Percentiles rank a stretch among this genome's conserved stretches.
Evolutionary conservation across 148 eudicot genomes (phyloP).

Genomic region (Heliosperma pusillum): DNA sequence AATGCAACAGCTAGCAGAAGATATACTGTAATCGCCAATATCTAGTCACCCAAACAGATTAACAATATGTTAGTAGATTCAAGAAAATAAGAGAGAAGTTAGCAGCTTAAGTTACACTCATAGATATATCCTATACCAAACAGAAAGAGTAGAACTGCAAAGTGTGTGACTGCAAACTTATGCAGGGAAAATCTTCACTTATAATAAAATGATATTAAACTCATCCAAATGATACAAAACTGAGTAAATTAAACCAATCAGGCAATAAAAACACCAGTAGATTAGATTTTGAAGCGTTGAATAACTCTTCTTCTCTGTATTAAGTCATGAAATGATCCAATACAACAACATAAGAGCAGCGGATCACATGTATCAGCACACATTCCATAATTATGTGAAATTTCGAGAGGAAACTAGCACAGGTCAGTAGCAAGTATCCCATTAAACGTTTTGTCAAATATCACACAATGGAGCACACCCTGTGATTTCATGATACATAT

Average conservation of each 20-base stretch:
- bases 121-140: neutral
- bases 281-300: neutral
- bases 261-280: neutral
- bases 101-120: neutral
- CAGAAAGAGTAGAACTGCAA: neutral
- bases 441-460: too few relatives aligned
- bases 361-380: too few relatives aligned
- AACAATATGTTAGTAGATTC: neutral
- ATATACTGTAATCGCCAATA: constrained; percentile 83
- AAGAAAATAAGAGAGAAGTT: neutral
- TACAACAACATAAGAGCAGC: too few relatives aligned
- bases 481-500: neutral
- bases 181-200: neutral
- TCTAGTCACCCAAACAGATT: constrained; percentile 42
- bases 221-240: too few relatives aligned
- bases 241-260: neutral
- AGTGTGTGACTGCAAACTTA: neutral
- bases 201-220: neutral
- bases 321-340: too few relatives aligned
- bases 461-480: neutral
- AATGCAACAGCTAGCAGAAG: constrained; percentile 77
- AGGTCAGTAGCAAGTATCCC: too few relatives aligned
- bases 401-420: too few relatives aligned
- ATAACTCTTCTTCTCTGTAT: too few relatives aligned
- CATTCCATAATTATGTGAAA: too few relatives aligned